Conservation (phyloP, 345 rosid genomes). For the Gossypium arboreum region DNA sequence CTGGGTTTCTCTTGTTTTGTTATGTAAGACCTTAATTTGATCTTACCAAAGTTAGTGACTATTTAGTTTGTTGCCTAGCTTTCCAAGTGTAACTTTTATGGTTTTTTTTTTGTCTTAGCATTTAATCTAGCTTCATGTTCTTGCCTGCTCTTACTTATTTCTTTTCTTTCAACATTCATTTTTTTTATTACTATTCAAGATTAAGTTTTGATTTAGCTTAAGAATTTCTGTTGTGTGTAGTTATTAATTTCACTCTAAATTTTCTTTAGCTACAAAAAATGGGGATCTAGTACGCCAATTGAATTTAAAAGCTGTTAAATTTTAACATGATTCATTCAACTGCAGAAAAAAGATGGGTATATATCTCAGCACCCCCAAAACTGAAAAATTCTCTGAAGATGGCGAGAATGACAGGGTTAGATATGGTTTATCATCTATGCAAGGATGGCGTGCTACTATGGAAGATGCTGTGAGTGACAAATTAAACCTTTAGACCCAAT, state of each 20-base stretch:
- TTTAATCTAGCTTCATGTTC: neutral
- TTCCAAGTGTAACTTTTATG: neutral
- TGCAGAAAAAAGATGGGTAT: conserved; percentile 67
- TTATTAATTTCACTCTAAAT: neutral
- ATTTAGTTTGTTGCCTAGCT: neutral
- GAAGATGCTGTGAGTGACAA: conserved; percentile 93
- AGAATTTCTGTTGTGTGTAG: neutral
- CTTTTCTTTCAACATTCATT: neutral
- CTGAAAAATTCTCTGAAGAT: conserved; percentile 90
- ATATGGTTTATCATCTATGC: conserved; percentile 96
- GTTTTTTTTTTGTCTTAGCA: neutral
- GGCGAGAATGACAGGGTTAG: conserved; percentile 75
- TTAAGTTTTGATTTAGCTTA: neutral
- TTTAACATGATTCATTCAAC: neutral
- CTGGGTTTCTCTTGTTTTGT: neutral
- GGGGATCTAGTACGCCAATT: neutral
- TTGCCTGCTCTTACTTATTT: neutral
- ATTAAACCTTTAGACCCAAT: neutral
- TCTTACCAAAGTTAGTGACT: neutral
- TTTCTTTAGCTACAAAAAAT: neutral
- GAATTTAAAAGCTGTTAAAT: neutral
- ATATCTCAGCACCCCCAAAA: conserved; percentile 91
- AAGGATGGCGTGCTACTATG: conserved; percentile 99
- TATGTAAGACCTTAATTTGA: neutral
- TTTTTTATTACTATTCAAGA: neutral